Evolutionary conservation across 306 rosid species (phyloP).

Genomic region (Casuarina glauca): DNA sequence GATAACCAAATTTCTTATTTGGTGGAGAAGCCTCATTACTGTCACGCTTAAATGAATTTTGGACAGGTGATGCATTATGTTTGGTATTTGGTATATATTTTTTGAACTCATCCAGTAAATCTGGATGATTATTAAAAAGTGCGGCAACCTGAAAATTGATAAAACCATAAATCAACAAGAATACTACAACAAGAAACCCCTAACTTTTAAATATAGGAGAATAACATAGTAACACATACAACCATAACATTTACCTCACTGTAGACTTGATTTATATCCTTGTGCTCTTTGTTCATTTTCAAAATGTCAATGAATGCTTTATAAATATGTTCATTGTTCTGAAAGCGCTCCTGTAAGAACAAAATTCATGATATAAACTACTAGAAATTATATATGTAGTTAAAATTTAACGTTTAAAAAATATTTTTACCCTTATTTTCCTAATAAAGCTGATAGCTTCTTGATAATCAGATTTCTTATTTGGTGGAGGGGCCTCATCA

Average conservation of each 20-base stretch:
- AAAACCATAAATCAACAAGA: conserved; percentile 1
- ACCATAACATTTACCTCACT: conserved; percentile 60
- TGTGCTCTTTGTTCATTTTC: conserved; percentile 97
- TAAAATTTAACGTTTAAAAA: conserved; percentile 17
- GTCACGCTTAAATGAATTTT: conserved; percentile 59
- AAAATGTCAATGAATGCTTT: conserved; percentile 93
- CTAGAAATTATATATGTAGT: conserved; percentile 12
- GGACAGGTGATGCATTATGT: conserved; percentile 47
- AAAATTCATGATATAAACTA: conserved; percentile 25
- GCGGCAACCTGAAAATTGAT: conserved; percentile 60
- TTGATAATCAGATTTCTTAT: conserved; percentile 89
- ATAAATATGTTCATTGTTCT: conserved; percentile 79
- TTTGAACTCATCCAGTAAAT: conserved; percentile 84
- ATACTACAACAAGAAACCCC: not conserved
- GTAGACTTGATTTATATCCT: conserved; percentile 85
- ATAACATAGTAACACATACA: not conserved
- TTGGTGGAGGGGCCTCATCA: conserved; percentile 67
- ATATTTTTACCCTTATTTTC: conserved; percentile 80
- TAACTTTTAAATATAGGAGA: conserved; percentile 2
- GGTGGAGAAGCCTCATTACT: conserved; percentile 71
- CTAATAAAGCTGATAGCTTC: conserved; percentile 97
- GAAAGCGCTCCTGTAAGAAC: conserved; percentile 73
- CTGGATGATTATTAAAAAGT: conserved; percentile 75
- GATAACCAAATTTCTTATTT: conserved; percentile 89
- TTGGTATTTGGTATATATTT: conserved; percentile 86